A percentile compares a stretch with the other conserved stretches of the same genome.
Conservation (phyloP, 495 filamentous ascomycete genomes). For the Articulospora tetracladia region DNA sequence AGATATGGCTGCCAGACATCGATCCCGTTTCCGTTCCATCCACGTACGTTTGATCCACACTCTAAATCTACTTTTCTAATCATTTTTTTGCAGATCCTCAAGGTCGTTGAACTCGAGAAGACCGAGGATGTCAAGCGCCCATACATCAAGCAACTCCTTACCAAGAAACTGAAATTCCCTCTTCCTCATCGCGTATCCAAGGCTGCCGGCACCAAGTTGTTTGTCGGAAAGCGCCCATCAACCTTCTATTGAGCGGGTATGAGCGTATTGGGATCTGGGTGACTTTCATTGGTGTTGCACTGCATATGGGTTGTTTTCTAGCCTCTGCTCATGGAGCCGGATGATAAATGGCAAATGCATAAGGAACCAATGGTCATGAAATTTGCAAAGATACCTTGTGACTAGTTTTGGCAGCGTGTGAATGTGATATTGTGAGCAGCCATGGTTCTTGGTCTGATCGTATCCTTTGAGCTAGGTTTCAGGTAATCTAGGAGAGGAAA, state of each 20-base stretch:
- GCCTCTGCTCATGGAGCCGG: slow-evolving; percentile 27
- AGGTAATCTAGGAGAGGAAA: too few relatives aligned
- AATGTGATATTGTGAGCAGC: neutral
- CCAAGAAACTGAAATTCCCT: slow-evolving; percentile 95
- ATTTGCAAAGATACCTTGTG: slow-evolving; percentile 3
- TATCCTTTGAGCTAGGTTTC: too few relatives aligned
- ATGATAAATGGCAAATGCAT: slow-evolving; percentile 25
- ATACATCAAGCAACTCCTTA: slow-evolving; percentile 97
- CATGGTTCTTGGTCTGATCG: too few relatives aligned
- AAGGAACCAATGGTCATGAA: slow-evolving; percentile 9
- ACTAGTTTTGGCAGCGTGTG: neutral
- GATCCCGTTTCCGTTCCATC: slow-evolving; percentile 94
- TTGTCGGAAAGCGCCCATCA: slow-evolving; percentile 82
- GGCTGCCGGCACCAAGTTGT: slow-evolving; percentile 78
- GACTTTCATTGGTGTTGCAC: slow-evolving; percentile 18
- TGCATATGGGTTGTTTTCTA: slow-evolving; percentile 27
- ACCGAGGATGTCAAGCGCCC: slow-evolving; percentile 85
- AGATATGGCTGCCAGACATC: slow-evolving; percentile 98
- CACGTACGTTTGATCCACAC: slow-evolving; percentile 62
- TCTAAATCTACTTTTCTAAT: neutral
- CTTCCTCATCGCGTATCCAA: slow-evolving; percentile 92
- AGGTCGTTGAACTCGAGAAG: slow-evolving; percentile 95
- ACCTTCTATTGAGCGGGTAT: slow-evolving; percentile 58
- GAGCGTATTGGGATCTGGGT: slow-evolving; percentile 11
- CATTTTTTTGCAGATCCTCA: slow-evolving; percentile 73